These are phyloP conservation scores for Hylodesmum podocarpum DNA, from an alignment of 306 rosid species.

Conservation along the genomic window DNA sequence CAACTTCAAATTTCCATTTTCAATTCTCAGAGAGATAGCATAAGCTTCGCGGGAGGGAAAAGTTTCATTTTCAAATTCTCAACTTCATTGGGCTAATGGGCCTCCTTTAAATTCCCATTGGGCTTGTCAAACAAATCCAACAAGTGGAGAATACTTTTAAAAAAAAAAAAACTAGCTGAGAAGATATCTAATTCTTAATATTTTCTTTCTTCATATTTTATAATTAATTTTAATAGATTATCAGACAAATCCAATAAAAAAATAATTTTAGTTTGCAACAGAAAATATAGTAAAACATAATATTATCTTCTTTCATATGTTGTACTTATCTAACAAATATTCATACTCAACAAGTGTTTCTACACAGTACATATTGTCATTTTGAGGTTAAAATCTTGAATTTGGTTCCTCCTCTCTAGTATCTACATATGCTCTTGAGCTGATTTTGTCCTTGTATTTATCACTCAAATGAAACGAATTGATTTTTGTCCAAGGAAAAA, in stretches of 20 bases:
- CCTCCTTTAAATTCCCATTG: background rate
- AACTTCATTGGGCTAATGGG: background rate
- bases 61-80: constrained; percentile 17
- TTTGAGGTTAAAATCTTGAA: constrained; percentile 2
- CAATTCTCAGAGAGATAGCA: background rate
- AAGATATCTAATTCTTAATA: too few relatives aligned
- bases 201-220: too few relatives aligned
- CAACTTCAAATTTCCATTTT: background rate
- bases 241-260: too few relatives aligned
- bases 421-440: background rate
- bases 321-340: too few relatives aligned
- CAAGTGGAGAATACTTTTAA: too few relatives aligned
- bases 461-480: constrained; percentile 23
- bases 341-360: background rate
- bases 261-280: too few relatives aligned
- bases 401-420: constrained; percentile 15
- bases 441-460: constrained; percentile 1
- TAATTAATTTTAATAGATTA: too few relatives aligned
- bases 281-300: too few relatives aligned
- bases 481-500: background rate
- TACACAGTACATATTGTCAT: background rate
- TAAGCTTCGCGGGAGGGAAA: background rate
- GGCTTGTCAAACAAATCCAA: background rate
- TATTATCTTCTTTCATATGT: too few relatives aligned
- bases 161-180: too few relatives aligned